Evolutionary conservation across 2,329 filamentous ascomycete genomes (phyloP), one percentile per base, ranked within the genome.

Genomic region (Chalara sp.): DNA sequence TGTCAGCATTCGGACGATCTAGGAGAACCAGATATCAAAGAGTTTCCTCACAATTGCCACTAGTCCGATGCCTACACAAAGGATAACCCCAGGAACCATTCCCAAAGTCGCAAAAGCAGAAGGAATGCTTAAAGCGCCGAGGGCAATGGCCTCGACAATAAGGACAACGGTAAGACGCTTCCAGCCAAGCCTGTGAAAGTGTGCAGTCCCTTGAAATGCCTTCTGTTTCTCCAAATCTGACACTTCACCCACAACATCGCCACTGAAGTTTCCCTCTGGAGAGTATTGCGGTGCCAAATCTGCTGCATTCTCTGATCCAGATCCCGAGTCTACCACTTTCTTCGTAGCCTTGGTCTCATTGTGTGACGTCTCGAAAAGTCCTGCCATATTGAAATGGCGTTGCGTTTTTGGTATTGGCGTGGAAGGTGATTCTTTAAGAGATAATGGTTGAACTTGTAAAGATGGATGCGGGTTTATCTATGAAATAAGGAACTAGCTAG

Each of bases 1-100:
- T 74, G 5, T 83, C 72, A 58, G 21, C 75, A 81, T 44, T 79
- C 79, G 2, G 79, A 81, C 60, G 82, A 83, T n/a, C 3, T 21
- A 21, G 21, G 3, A 21, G 21, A 21, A 21, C 21, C 21, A 3
- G 21, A 3, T 21, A 21, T 21, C 21, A 3, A 3, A 21, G 21
- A 21, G 21, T 21, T 21, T 21, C 21, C 21, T 21, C 21, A 21
- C 21, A 21, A 74, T 78, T 2, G 80, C 72, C 6, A 83, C 62
- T 30, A 77, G 47, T 29, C 80, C 79, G 8, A 83, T 65, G 21
- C 69, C 61, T 47, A 81, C 54, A 44, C 80, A 73, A 35, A 81
- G 65, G 46, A 83, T 70, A 11, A 80, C 11, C 8, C 56, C 57
- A 43, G 49, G 45, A 11, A 54, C 41, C 31, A 54, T 32, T 6